These are phyloP conservation scores for Nemania serpens DNA, from an alignment of 2,329 filamentous ascomycete species.

Conservation along the genomic window DNA sequence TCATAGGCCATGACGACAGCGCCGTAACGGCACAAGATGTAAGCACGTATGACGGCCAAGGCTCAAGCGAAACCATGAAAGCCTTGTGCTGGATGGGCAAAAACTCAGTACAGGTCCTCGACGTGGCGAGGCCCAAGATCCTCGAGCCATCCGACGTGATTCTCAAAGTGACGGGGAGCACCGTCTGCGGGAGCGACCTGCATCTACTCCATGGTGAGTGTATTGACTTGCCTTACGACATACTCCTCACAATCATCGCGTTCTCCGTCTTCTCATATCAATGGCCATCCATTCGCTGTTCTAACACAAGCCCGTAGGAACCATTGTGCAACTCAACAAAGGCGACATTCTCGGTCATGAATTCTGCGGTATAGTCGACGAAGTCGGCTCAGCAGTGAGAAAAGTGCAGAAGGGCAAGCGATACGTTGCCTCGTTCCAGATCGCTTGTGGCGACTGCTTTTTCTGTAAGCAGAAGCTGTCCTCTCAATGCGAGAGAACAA, in stretches of 20 bases:
- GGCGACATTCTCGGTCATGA: conserved; percentile 71
- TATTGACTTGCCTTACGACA: too few relatives aligned
- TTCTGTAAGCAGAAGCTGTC: conserved; percentile 80
- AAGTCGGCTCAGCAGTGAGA: conserved; percentile 59
- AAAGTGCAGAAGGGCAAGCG: conserved; percentile 64
- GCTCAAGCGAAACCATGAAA: conserved; percentile 71
- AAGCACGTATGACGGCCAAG: conserved; percentile 57
- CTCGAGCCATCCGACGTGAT: conserved; percentile 79
- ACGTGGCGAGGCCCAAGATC: conserved; percentile 72
- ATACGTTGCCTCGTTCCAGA: conserved; percentile 86
- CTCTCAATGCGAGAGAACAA: conserved; percentile 81
- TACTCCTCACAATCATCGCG: neutral
- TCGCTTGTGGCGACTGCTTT: conserved; percentile 73
- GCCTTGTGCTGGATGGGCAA: conserved; percentile 84
- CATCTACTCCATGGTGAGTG: conserved; percentile 58
- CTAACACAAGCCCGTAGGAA: conserved; percentile 31
- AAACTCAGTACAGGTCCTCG: conserved; percentile 72
- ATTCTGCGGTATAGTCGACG: conserved; percentile 61
- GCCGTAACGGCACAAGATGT: conserved; percentile 71
- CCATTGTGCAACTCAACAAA: conserved; percentile 62
- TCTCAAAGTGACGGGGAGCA: conserved; percentile 72
- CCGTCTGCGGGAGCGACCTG: conserved; percentile 63
- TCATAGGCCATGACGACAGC: conserved; percentile 69
- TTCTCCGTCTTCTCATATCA: neutral
- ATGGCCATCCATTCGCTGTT: neutral